A percentile compares a stretch with the other conserved stretches of the same genome.
phyloP scores from a whole-genome alignment of 352 stramenopile species.

The Vaucheria bursata region DNA sequence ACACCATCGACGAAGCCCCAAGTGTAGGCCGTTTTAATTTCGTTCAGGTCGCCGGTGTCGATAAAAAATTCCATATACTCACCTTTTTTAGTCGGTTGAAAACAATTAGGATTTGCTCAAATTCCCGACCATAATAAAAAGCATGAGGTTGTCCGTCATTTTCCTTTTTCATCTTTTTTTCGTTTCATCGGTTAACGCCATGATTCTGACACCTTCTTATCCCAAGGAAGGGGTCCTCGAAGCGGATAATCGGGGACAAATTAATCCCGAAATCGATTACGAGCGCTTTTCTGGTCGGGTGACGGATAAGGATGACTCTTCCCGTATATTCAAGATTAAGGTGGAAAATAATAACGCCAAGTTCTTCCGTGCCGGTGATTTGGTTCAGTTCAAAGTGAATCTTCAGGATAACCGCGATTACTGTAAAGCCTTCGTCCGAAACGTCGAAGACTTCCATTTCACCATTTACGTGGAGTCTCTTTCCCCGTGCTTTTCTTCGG shows the following conservation, averaged over 20 bases:
- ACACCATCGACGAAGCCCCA: not conserved
- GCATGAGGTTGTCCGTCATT: not conserved
- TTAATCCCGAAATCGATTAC: not conserved
- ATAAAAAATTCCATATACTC: not conserved
- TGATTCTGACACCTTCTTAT: not conserved
- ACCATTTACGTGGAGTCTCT: not conserved
- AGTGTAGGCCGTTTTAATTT: not conserved
- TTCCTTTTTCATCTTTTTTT: not conserved
- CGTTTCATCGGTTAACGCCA: not conserved
- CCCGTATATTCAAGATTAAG: not conserved
- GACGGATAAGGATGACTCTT: not conserved
- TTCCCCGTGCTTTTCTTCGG: not conserved
- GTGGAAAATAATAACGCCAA: not conserved
- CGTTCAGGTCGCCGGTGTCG: not conserved
- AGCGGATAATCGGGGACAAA: not conserved
- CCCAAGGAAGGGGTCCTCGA: not conserved
- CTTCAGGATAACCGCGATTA: not conserved
- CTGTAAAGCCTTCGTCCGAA: not conserved
- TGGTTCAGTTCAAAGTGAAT: not conserved
- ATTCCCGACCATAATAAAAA: not conserved
- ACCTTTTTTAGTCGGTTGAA: not conserved
- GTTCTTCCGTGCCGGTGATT: not conserved
- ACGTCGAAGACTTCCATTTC: conserved; percentile 2
- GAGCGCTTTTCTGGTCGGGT: not conserved
- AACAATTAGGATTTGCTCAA: not conserved